These are phyloP conservation scores for Colletotrichum sp. DNA, from an alignment of 2,329 filamentous ascomycete genomes.

Conservation along the genomic window DNA sequence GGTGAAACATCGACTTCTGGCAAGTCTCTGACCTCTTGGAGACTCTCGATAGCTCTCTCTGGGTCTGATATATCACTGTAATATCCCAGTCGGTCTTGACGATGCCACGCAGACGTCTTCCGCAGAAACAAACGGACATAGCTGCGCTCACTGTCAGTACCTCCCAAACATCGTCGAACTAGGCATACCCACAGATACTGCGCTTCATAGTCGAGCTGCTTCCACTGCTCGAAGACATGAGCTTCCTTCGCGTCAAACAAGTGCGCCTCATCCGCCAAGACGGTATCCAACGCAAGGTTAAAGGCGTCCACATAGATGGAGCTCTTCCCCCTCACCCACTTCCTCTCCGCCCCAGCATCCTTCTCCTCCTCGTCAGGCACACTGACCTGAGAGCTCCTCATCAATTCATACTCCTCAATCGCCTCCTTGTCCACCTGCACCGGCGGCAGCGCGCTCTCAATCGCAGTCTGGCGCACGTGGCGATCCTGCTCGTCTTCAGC, in stretches of 20 bases:
- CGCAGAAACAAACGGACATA: constrained; percentile 93
- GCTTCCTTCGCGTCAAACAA: constrained; percentile 84
- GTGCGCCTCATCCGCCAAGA: constrained; percentile 86
- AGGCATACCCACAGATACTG: constrained; percentile 81
- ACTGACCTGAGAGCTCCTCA: constrained; percentile 59
- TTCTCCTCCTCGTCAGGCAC: constrained; percentile 38
- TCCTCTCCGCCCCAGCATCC: constrained; percentile 12
- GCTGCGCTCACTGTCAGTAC: constrained; percentile 47
- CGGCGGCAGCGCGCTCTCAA: constrained; percentile 74
- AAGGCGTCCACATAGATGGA: constrained; percentile 98
- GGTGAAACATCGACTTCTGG: constrained; percentile 40
- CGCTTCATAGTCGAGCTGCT: constrained; percentile 75
- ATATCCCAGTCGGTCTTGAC: constrained; percentile 78
- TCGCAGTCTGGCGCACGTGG: constrained; percentile 57
- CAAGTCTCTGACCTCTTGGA: constrained; percentile 66
- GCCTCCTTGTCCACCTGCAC: constrained; percentile 72
- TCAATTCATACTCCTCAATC: constrained; percentile 79
- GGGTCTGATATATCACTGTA: constrained; percentile 83
- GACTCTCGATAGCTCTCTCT: constrained; percentile 63
- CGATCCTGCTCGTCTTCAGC: constrained; percentile 28
- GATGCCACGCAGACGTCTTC: constrained; percentile 92
- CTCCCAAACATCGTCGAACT: not conserved
- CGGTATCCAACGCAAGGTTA: constrained; percentile 88
- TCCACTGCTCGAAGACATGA: constrained; percentile 80
- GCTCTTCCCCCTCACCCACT: constrained; percentile 77